A percentile compares a stretch with the other conserved stretches of the same genome.
These are phyloP conservation scores for Boehmeria nivea DNA, from an alignment of 306 rosid species.

Conservation along the genomic window DNA sequence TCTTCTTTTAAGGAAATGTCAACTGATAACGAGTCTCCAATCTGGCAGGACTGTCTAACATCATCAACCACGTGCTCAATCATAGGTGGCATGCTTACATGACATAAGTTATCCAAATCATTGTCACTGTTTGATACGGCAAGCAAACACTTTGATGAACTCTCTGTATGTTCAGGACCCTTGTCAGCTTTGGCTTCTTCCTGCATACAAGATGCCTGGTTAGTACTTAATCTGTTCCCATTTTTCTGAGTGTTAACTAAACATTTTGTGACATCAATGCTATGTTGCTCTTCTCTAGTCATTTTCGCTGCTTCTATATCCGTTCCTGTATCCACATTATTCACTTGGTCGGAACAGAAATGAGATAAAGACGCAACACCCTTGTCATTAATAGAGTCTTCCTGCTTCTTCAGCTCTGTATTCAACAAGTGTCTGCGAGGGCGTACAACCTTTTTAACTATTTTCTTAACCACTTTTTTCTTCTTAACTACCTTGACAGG, in stretches of 20 bases:
- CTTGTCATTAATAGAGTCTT: conserved; percentile 25
- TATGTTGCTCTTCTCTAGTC: conserved; percentile 28
- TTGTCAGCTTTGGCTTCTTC: conserved; percentile 28
- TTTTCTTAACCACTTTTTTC: conserved; percentile 62
- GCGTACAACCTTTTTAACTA: conserved; percentile 50
- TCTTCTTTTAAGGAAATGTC: no score
- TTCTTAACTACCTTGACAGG: conserved; percentile 41
- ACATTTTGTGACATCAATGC: conserved; percentile 21
- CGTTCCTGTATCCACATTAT: conserved; percentile 27
- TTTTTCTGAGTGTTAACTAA: conserved; percentile 27
- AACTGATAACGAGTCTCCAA: conserved; percentile 26
- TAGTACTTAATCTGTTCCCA: conserved; percentile 31
- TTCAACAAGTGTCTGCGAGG: conserved; percentile 24
- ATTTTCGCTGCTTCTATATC: conserved; percentile 22
- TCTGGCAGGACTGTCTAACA: conserved; percentile 29
- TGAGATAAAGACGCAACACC: conserved; percentile 20
- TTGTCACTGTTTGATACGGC: conserved; percentile 18
- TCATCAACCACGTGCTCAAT: conserved; percentile 30
- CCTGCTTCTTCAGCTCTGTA: conserved; percentile 18
- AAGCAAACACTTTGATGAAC: conserved; percentile 28
- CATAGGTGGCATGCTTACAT: conserved; percentile 28
- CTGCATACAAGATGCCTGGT: conserved; percentile 24
- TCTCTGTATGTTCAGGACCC: conserved; percentile 29
- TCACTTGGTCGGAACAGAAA: conserved; percentile 19
- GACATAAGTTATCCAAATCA: conserved; percentile 23